Evolutionary conservation across 106 monocot genomes (phyloP).

Genomic region (Dioscorea alata): DNA sequence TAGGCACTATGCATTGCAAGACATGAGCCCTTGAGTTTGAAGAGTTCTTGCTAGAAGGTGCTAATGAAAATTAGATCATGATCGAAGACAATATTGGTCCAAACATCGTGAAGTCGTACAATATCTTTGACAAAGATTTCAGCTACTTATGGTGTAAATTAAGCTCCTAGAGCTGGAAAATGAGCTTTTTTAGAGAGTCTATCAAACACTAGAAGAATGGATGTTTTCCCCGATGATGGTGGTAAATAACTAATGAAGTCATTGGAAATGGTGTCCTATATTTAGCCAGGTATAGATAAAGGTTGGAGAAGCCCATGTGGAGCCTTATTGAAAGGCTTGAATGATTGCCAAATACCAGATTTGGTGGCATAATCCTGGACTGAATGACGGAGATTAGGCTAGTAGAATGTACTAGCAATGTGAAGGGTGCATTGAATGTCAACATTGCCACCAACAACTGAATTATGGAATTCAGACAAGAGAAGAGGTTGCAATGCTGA

Average conservation of each 20-base stretch:
- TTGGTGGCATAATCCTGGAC: too few species aligned
- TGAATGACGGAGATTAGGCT: too few species aligned
- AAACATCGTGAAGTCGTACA: background rate
- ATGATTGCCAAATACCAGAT: too few species aligned
- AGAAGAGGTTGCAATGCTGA: too few species aligned
- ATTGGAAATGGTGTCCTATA: conserved; percentile 1
- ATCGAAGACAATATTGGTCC: background rate
- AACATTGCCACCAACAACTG: too few species aligned
- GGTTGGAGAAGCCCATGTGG: background rate
- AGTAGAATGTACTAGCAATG: too few species aligned
- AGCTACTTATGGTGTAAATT: background rate
- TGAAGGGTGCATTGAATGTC: too few species aligned
- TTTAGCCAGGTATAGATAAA: conserved; percentile 2
- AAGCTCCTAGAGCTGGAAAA: background rate
- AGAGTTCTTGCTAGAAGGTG: background rate
- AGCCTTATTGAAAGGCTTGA: background rate
- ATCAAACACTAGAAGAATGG: conserved; percentile 2
- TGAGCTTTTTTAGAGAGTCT: background rate
- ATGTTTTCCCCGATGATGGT: background rate
- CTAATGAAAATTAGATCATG: background rate
- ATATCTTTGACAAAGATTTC: too few species aligned
- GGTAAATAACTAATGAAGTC: conserved; percentile 6
- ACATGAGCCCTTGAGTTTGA: background rate
- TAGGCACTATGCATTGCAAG: background rate
- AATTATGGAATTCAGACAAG: too few species aligned